Base-by-base conservation (phyloP, 1,284 basidiomycete genomes). In the Ustilago cynodontis region DNA sequence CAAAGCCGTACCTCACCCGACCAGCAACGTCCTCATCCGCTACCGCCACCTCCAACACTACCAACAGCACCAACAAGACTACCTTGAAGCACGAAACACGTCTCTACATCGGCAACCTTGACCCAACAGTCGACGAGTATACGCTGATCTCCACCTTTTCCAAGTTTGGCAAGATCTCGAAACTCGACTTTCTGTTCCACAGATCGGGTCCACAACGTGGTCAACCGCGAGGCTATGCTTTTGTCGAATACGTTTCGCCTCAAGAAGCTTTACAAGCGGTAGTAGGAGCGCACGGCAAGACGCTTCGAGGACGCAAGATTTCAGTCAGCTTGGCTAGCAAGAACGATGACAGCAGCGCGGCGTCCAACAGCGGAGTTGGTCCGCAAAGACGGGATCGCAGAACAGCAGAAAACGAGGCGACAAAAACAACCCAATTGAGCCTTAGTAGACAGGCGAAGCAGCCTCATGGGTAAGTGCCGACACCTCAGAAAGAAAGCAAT, bases 141-240 rank as follows among this genome's bases (percentile, higher is more conserved):
- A 89, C 93, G 8, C 89, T 98, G 35, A 90, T 98, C 24, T 93
- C 95, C 85, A 87, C 95, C 35, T 98, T 98, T 87, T 90, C 91
- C 49, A 95, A 93, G 87, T 94, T 92, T 83, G 96, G 96, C 71
- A 94, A 93, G 86, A 90, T 98, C 70, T 90, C 93, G 43, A 94
- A 95, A 80, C 90, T 98, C 65, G 96, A 99, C 86, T 96, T 92
- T 86, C 89, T 98, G 79, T 97, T 96, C 84, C 95, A 99, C 89
- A 98, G 96, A 87, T 88, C 91, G 0, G 96, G 96, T 0, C 89
- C 92, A 4, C 87, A 92, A 80, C 94, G 92, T 86, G 96, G 96
- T 14, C 96, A 94, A 86, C 94, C 96, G 1, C 89, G 95, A 20
- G 96, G 96, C 2, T 99, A 95, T 86, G 95, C 95, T 0, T 99